These are phyloP conservation scores for Boletellus ananiceps DNA, from an alignment of 768 basidiomycete species.

Conservation along the genomic window DNA sequence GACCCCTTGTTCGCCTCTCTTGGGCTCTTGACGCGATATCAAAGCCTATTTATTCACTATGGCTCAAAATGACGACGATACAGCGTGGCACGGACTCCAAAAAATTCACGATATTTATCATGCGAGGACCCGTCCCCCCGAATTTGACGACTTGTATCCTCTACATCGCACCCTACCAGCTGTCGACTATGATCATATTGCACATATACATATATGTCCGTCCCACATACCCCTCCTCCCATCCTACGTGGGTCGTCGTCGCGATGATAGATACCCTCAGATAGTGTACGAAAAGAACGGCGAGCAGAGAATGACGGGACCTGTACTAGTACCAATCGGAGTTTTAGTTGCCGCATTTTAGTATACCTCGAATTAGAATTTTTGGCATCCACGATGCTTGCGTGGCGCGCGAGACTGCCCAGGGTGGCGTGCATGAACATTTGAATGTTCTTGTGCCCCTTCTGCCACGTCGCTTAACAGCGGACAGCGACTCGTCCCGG, in stretches of 20 bases:
- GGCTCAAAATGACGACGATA: constrained; percentile 27
- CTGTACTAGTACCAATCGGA: constrained; percentile 31
- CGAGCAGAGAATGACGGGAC: constrained; percentile 28
- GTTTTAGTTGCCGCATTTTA: constrained; percentile 28
- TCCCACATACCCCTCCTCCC: constrained; percentile 14
- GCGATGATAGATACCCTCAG: constrained; percentile 32
- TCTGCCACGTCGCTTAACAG: constrained; percentile 18
- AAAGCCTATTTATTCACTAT: constrained; percentile 30
- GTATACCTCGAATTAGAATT: constrained; percentile 36
- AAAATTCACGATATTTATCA: constrained; percentile 26
- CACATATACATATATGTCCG: constrained; percentile 24
- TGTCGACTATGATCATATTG: constrained; percentile 30
- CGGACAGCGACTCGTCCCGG: constrained; percentile 9
- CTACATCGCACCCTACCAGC: constrained; percentile 19
- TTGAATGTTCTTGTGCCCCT: not conserved
- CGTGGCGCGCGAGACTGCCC: constrained; percentile 1
- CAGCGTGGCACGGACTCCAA: constrained; percentile 14
- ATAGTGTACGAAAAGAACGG: constrained; percentile 26
- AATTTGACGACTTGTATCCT: constrained; percentile 26
- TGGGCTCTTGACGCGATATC: constrained; percentile 21
- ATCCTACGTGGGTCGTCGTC: constrained; percentile 22
- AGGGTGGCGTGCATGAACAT: constrained; percentile 7
- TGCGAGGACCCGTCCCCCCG: constrained; percentile 4
- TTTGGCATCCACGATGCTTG: constrained; percentile 17
- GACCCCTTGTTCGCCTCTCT: constrained; percentile 3